Percentiles rank a stretch among this genome's conserved stretches.
These are phyloP conservation scores for Quillaja saponaria DNA, from an alignment of 306 rosid genomes.

Conservation along the genomic window DNA sequence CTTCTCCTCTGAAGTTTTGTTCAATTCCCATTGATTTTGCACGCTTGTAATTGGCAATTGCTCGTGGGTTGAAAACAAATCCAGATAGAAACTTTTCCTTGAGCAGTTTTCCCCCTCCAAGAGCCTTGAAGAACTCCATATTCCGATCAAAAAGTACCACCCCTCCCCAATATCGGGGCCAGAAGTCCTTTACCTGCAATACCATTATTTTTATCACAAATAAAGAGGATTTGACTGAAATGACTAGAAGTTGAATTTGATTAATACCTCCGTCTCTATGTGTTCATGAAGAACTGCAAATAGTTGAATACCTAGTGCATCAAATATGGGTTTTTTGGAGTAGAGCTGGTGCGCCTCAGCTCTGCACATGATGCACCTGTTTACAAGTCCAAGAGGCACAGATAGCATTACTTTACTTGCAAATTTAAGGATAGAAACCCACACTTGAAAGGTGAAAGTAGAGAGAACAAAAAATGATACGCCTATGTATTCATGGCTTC, in stretches of 20 bases:
- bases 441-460: neutral
- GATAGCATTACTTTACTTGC: constrained; percentile 27
- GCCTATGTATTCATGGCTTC: neutral
- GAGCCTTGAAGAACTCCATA: constrained; percentile 72
- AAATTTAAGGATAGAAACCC: constrained; percentile 2
- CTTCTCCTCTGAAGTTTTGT: constrained; percentile 80
- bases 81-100: constrained; percentile 85
- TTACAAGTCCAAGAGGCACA: constrained; percentile 33
- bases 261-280: constrained; percentile 70
- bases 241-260: constrained; percentile 23
- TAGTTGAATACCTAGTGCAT: constrained; percentile 82
- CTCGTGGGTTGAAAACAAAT: constrained; percentile 72
- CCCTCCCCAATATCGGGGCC: constrained; percentile 99
- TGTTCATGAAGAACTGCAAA: constrained; percentile 84
- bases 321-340: constrained; percentile 78
- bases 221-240: constrained; percentile 25
- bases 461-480: neutral
- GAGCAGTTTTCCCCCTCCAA: constrained; percentile 79
- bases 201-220: constrained; percentile 15
- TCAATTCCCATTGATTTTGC: constrained; percentile 64
- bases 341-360: constrained; percentile 91
- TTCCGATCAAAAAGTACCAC: constrained; percentile 55
- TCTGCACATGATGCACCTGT: constrained; percentile 97
- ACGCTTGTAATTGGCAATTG: constrained; percentile 76
- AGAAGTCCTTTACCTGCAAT: constrained; percentile 72